phyloP scores from a whole-genome alignment of 179 eudicot species.

The Actinidia chinensis region DNA sequence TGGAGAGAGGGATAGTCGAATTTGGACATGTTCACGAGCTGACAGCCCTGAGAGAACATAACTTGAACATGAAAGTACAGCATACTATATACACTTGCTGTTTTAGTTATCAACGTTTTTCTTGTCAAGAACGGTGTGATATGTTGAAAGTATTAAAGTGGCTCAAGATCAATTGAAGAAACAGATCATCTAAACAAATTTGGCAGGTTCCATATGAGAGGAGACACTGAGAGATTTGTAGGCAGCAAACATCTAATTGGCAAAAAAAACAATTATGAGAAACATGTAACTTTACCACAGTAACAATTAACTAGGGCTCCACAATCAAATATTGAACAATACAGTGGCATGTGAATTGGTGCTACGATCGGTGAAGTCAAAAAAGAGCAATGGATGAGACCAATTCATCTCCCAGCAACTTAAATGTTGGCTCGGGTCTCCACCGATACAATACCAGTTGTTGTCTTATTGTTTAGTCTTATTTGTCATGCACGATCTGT shows the following conservation, averaged over 20 bases:
- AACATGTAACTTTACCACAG: not conserved
- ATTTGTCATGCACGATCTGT: too few species aligned
- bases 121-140: not conserved
- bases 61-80: not conserved
- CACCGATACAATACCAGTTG: too few species aligned
- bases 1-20: not conserved
- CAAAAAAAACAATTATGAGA: not conserved
- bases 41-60: not conserved
- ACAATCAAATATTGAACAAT: too few species aligned
- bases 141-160: not conserved
- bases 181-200: not conserved
- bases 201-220: not conserved
- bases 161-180: not conserved
- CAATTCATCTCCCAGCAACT: not conserved
- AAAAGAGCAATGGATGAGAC: not conserved
- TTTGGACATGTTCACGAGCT: not conserved
- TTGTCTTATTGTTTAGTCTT: too few species aligned
- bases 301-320: too few species aligned
- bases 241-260: not conserved
- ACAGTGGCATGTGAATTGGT: not conserved
- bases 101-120: not conserved
- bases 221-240: not conserved
- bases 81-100: not conserved
- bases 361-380: not conserved
- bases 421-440: too few species aligned